These are phyloP conservation scores for Canna indica DNA, from an alignment of 176 grass and related monocot species.

Conservation along the genomic window DNA sequence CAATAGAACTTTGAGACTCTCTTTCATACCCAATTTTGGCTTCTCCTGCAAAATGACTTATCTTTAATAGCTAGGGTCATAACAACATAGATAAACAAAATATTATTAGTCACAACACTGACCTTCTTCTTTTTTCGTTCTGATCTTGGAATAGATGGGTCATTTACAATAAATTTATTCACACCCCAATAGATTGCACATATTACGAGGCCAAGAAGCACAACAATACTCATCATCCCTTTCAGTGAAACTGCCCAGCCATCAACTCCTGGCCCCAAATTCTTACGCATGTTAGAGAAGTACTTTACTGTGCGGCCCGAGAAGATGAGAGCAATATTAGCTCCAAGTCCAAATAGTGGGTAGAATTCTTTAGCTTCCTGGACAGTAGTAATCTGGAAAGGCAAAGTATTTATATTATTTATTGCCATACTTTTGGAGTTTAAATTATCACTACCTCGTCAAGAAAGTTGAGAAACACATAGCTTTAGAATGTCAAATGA, in stretches of 20 bases:
- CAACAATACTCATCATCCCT: constrained; percentile 99
- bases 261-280: constrained; percentile 79
- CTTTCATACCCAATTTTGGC: constrained; percentile 80
- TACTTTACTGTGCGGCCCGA: constrained; percentile 92
- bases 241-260: constrained; percentile 91
- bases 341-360: constrained; percentile 81
- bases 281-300: constrained; percentile 88
- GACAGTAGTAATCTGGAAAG: constrained; percentile 83
- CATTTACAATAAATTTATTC: constrained; percentile 70
- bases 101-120: neutral
- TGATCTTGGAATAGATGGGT: constrained; percentile 41
- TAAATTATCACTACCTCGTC: neutral
- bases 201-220: constrained; percentile 66
- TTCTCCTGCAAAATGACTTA: constrained; percentile 56
- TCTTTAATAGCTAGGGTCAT: constrained; percentile 10
- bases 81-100: constrained; percentile 5
- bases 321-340: constrained; percentile 95
- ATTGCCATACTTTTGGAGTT: neutral
- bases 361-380: constrained; percentile 99
- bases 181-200: constrained; percentile 68
- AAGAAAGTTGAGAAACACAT: too few species aligned
- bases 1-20: constrained; percentile 90
- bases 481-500: neutral
- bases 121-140: constrained; percentile 97
- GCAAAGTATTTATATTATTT: neutral